Base-by-base conservation (phyloP, 2,329 filamentous ascomycete genomes). In the Helotiales sp. region DNA sequence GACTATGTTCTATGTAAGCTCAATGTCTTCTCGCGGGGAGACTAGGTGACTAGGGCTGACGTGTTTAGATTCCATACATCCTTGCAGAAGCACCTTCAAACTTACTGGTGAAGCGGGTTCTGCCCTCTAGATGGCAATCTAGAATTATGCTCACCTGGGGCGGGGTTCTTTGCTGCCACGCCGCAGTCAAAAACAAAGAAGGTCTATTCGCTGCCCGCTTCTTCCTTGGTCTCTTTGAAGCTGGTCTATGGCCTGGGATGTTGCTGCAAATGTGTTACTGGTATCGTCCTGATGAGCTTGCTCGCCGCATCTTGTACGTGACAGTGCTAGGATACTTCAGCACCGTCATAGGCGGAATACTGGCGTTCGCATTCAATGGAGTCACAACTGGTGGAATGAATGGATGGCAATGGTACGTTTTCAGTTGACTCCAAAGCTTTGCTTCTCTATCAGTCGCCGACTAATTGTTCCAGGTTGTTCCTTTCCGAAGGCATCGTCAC, bases 141-240 rank as follows among this genome's bases (percentile, higher is more conserved):
- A 64, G 71, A 6, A 73, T 74, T 38, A 71, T 74, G 52, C 59
- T 82, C 3, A 69, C 67, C 8, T 75, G 73, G 74, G 73, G 72
- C 13, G 62, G 71, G 27, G 67, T 75, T 9, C 68, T 75, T 0
- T 69, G 71, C 29, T 75, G 73, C 53, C 71, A 75, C 40, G 73
- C 73, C 7, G 72, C 73, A 1, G 57, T 62, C 30, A 54, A 50
- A 8, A 71, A 70, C 22, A 77, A 73, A 55, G 68, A 64, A 24
- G 70, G 69, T 0, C 58, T 79, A 1, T 74, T 72, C 30, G 76
- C 72, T 0, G 78, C 82, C 61, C 70, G 81, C 1, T 83, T 84
- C 73, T 79, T 82, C 51, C 73, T 85, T 0, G 82, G 82, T 0
- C 73, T 83, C 10, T 68, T 84, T 2, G 82, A 85, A 62, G 75